Evolutionary conservation across 768 basidiomycete species (phyloP).

Genomic region (Mycena haematopus): DNA sequence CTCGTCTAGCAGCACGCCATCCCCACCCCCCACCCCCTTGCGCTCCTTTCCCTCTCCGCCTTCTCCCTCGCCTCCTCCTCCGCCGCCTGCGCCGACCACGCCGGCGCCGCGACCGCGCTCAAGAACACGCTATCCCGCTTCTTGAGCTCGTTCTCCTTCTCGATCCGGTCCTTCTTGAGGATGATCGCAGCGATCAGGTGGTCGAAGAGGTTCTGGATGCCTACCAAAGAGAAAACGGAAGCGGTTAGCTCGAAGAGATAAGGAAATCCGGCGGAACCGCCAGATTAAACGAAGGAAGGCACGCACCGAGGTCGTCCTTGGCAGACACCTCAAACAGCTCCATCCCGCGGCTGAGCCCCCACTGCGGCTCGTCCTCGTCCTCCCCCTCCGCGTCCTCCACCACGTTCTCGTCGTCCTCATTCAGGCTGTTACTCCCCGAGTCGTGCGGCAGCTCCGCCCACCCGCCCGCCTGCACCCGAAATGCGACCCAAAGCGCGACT

Average conservation of each 20-base stretch:
- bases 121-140: slow-evolving; percentile 87
- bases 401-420: slow-evolving; percentile 69
- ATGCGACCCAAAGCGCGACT: slow-evolving; percentile 64
- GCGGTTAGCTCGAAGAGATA: not conserved
- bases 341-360: slow-evolving; percentile 84
- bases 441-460: slow-evolving; percentile 62
- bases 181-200: slow-evolving; percentile 84
- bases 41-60: slow-evolving; percentile 46
- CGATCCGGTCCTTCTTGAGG: slow-evolving; percentile 76
- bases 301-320: slow-evolving; percentile 82
- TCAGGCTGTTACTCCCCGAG: slow-evolving; percentile 69
- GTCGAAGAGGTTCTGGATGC: slow-evolving; percentile 81
- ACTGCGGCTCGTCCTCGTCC: slow-evolving; percentile 54
- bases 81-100: slow-evolving; percentile 82
- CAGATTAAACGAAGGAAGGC: no score
- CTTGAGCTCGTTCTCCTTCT: slow-evolving; percentile 79
- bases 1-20: slow-evolving; percentile 63
- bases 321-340: slow-evolving; percentile 91
- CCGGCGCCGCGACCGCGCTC: slow-evolving; percentile 63
- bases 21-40: slow-evolving; percentile 59
- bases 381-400: slow-evolving; percentile 48
- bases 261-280: no score
- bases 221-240: slow-evolving; percentile 44
- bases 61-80: slow-evolving; percentile 75
- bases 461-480: slow-evolving; percentile 51